These are phyloP conservation scores for Anthostomella pinea DNA, from an alignment of 2,329 filamentous ascomycete genomes.

Conservation along the genomic window DNA sequence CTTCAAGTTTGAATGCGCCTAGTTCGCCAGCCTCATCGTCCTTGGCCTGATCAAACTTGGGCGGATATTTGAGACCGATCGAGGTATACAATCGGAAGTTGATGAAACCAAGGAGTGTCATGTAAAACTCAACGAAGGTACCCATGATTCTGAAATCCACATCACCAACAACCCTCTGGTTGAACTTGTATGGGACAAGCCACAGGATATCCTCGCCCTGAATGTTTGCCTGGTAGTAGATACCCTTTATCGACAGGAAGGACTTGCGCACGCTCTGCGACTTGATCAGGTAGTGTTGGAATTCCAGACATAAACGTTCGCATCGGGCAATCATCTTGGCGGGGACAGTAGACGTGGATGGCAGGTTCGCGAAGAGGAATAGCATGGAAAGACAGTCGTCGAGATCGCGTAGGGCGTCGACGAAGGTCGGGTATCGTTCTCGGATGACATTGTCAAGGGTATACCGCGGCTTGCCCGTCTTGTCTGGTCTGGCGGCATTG, in stretches of 20 bases:
- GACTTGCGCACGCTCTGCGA: slow-evolving; percentile 92
- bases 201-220: slow-evolving; percentile 96
- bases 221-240: slow-evolving; percentile 98
- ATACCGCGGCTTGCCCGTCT: slow-evolving; percentile 84
- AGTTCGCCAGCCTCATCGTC: slow-evolving; percentile 90
- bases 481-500: slow-evolving; percentile 85
- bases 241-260: slow-evolving; percentile 97
- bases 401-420: slow-evolving; percentile 88
- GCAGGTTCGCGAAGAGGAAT: slow-evolving; percentile 95
- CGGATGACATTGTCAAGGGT: slow-evolving; percentile 96
- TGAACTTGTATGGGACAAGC: slow-evolving; percentile 97
- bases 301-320: slow-evolving; percentile 89
- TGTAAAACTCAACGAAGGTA: slow-evolving; percentile 98
- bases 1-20: slow-evolving; percentile 86
- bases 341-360: slow-evolving; percentile 83
- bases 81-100: slow-evolving; percentile 94
- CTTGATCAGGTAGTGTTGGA: slow-evolving; percentile 94
- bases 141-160: slow-evolving; percentile 99
- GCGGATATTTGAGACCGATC: slow-evolving; percentile 89
- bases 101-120: slow-evolving; percentile 90
- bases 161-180: slow-evolving; percentile 88
- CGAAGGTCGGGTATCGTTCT: slow-evolving; percentile 95
- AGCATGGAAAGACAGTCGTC: slow-evolving; percentile 97
- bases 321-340: slow-evolving; percentile 95
- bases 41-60: slow-evolving; percentile 83